Percentiles rank a stretch among this genome's conserved stretches.
Evolutionary conservation across 2,329 filamentous ascomycete genomes (phyloP).

Genomic region (Ophiocordyceps sinensis): DNA sequence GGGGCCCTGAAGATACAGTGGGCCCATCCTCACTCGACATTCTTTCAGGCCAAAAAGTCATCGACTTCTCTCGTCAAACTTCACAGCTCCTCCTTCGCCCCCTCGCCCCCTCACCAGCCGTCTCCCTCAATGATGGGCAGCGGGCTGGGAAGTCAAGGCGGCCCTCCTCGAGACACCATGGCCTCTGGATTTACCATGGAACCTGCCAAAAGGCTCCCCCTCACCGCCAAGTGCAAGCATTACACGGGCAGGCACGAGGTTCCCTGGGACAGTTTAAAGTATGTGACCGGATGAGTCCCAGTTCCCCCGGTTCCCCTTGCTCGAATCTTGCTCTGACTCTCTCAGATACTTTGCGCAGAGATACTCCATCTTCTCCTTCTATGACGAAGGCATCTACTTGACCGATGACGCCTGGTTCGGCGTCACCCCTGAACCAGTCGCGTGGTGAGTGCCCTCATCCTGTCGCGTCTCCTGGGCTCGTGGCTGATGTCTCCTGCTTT

Average conservation of each 20-base stretch:
- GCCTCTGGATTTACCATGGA: slow-evolving; percentile 18
- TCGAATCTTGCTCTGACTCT: not conserved
- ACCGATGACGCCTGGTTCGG: slow-evolving; percentile 95
- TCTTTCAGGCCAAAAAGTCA: no score
- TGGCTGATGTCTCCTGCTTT: not conserved
- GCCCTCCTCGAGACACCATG: not conserved
- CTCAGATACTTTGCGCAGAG: slow-evolving; percentile 80
- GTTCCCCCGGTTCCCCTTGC: no score
- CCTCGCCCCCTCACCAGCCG: not conserved
- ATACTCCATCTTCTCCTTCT: slow-evolving; percentile 73
- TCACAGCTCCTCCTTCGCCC: no score
- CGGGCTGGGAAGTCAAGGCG: not conserved
- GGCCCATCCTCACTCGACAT: no score
- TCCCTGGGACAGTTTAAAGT: slow-evolving; percentile 78
- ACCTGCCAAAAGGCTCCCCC: slow-evolving; percentile 29
- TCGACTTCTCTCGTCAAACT: no score
- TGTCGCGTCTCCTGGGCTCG: not conserved
- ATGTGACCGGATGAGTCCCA: slow-evolving; percentile 9
- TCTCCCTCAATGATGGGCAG: not conserved
- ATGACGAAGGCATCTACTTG: slow-evolving; percentile 78
- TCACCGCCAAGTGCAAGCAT: slow-evolving; percentile 57
- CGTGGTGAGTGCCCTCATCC: slow-evolving; percentile 40
- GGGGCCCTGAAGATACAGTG: no score
- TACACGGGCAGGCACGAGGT: slow-evolving; percentile 59
- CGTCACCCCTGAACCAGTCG: slow-evolving; percentile 86